Conservation (phyloP, 768 basidiomycete genomes). For the Mycena galopus region DNA sequence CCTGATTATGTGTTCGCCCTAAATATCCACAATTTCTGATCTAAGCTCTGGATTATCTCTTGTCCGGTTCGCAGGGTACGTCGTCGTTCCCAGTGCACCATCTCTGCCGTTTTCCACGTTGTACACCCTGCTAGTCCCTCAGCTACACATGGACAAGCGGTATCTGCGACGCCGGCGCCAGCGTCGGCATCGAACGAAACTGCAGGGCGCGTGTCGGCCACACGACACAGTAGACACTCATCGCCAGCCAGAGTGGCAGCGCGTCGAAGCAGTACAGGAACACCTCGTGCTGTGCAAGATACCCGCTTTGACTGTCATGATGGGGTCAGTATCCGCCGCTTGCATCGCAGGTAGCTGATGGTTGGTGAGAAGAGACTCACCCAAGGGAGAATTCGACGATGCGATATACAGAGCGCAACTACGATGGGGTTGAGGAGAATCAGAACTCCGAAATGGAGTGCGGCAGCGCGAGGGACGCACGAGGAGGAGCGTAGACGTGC, state of each 20-base stretch:
- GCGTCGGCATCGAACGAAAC: too few relatives aligned
- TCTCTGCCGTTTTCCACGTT: too few relatives aligned
- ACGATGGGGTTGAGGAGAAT: too few relatives aligned
- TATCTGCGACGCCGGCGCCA: background rate
- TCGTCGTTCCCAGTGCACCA: too few relatives aligned
- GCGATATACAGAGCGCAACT: background rate
- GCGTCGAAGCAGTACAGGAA: background rate
- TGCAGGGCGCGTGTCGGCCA: background rate
- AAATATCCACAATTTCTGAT: too few relatives aligned
- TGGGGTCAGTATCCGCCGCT: background rate
- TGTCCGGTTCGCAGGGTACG: too few relatives aligned
- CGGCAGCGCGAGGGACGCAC: too few relatives aligned
- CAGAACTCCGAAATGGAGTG: too few relatives aligned
- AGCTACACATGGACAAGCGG: background rate
- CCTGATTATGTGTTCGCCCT: too few relatives aligned
- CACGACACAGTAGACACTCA: slow-evolving; percentile 3
- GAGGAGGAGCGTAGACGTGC: background rate
- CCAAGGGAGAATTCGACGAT: background rate
- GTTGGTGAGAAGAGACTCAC: background rate
- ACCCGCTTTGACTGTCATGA: background rate
- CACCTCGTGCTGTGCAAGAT: slow-evolving; percentile 3
- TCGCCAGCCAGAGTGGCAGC: slow-evolving; percentile 2
- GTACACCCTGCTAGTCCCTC: too few relatives aligned
- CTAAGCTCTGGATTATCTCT: too few relatives aligned
- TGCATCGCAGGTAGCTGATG: too few relatives aligned